Evolutionary conservation across 345 rosid genomes (phyloP), one percentile per base, ranked within the genome.

Genomic region (Combretum micranthum): DNA sequence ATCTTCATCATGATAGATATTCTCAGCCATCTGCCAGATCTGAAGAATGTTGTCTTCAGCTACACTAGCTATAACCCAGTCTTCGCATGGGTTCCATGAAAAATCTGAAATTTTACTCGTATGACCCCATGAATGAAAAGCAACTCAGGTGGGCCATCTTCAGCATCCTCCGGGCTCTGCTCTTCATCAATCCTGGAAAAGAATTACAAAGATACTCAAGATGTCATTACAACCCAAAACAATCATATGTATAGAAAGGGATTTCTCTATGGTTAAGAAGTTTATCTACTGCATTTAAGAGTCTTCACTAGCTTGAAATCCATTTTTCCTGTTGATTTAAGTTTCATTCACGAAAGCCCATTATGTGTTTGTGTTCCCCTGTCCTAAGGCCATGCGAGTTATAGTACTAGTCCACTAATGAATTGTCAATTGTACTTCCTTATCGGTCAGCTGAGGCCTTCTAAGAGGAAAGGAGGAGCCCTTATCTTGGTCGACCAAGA

Each of bases 1-100:
- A 61, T 90, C 99, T 69, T 93, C 94, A 47, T 93, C 99, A 32
- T 93, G 99, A 72, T 93, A 93, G 23, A 93, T 93, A 67, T 87
- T 89, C 77, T 93, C 99, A 12, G 97, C 96, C 99, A 93, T 90
- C 81, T 93, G 99, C 99, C 99, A 93, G 65, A 93, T 90, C 55
- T 93, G 99, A 57, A 93, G 96, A 53, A 93, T 93, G 72, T 93
- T 93, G 75, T 93, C 99, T 67, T 93, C 99, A 1, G 99, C 96
- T 44, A 93, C 99, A 63, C 99, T 93, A 21, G 95, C 78, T 42
- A 93, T 46, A 42, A 93, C 97, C 99, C 99, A 93, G 65, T 93
- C 99, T 68, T 93, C 97, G 64, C 96, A 87, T 2, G 99, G 96
- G 76, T 93, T 93, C 99, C 99, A 93, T 8, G 99, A 90, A 69